Base-by-base conservation (phyloP, 805 yeast species). In the Lipomyces lipofer region DNA sequence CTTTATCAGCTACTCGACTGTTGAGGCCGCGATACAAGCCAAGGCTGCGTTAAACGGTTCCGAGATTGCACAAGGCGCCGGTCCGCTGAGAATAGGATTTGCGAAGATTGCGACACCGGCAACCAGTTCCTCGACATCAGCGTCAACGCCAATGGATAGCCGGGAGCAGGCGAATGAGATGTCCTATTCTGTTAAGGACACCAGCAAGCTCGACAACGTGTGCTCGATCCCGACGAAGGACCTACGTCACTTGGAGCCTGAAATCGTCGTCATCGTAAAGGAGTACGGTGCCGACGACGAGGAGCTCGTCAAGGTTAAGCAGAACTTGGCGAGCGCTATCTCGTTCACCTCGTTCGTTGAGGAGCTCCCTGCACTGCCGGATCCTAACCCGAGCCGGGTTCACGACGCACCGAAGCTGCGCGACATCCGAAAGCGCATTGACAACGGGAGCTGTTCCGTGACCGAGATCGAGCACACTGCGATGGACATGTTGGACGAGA, bases 321-420 rank as follows among this genome's bases (percentile, higher is more conserved):
- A 51, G n/a, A 60, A 60, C n/a, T 46, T 71, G 8, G 58, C 55
- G 19, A 64, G 72, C 15, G 73, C 75, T 3, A 43, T 66, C 29
- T 55, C 58, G 12, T 63, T 54, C 50, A 47, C 56, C 17, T 62
- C 57, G 36, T 63, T 65, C 53, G 29, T 60, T 30, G 44, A 54
- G 50, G 75, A 59, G 70, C 74, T 69, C 19, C 79, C 65, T 2
- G 85, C 91, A 5, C 74, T 88, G 27, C 95, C 96, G 0, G 90
- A 85, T 51, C 84, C 91, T 28, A 72, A 79, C 22, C 72, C 82
- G 1, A 74, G 79, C 25, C 81, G 95, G 58, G 84, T 81, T 51
- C 90, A 87, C 70, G 97, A 90, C 69, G 87, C 96, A 0, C 92
- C 97, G 3, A 86, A 83, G 59, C 74, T 92, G 52, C 77, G 98